Evolutionary conservation across 2,329 filamentous ascomycete genomes (phyloP), one percentile per base, ranked within the genome.

Genomic region (Macrophomina phaseolina): DNA sequence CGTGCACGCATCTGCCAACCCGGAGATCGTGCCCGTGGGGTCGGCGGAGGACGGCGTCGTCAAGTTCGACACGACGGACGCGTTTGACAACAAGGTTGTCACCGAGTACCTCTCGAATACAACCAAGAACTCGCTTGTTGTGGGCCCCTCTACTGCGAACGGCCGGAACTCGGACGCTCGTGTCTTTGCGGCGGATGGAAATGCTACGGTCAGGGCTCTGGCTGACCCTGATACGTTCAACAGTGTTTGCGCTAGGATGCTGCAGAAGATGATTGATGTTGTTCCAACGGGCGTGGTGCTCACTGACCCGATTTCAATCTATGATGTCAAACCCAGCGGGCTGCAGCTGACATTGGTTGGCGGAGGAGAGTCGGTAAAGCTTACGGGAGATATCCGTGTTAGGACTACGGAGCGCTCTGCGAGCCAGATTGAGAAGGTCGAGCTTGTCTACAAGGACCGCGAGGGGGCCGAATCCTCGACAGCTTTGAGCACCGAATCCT

Each of bases 181-280:
- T 56, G 83, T 89, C 34, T 90, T 84, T 75, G 83, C 76, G 70
- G 80, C 81, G 1, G 87, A 89, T 71, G 74, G 76, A 2, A 89
- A 89, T 74, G 81, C 75, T 14, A 89, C 87, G 3, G 81, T 89
- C 70, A 73, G 73, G 5, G 76, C 81, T 1, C 73, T 89, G 79
- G 73, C 80, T 4, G 79, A 83, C 64, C 71, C 80, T 0, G 71
- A 76, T 0, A 76, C 75, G 11, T 89, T 87, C 76, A 76, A 77
- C 46, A 79, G 71, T 23, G 76, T 79, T 18, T 90, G 87, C 74
- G 77, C 80, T 69, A 77, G 74, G 4, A 80, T 89, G 18, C 76
- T 89, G 46, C 84, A 86, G 72, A 85, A 84, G 72, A 85, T 89
- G 86, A 86, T 89, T 67, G 85, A 90, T n/a, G 80, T 83, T 4